Evolutionary conservation across 305 asterid genomes (phyloP), one percentile per base, ranked within the genome.

Genomic region (Withania somnifera): DNA sequence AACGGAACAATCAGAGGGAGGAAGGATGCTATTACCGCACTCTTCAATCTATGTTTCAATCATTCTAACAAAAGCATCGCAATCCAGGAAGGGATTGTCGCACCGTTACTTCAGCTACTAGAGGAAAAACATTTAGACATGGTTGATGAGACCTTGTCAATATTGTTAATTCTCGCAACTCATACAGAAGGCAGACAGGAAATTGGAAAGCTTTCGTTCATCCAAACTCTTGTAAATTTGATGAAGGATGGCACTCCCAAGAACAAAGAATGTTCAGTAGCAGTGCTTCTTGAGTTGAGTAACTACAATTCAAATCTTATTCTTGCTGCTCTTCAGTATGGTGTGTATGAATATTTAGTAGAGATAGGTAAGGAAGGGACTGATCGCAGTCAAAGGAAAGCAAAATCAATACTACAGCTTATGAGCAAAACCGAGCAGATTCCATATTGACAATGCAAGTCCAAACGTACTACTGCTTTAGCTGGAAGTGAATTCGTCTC

Each of bases 261-360:
- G 85, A 96, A 90, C 82, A 91, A 91, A 86, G 99, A 96, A 80
- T 94, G 98, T 20, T 97, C 99, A 15, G 77, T 88, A 0, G 97
- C 97, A 0, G 94, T 95, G 61, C 91, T 95, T 56, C 85, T 91
- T 14, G 97, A 92, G 86, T 84, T 96, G 57, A 92, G 97, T 34
- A 81, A 88, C 1, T 87, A 84, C 9, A 92, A 94, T 67, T 63
- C 90, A 2, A 89, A 94, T 77, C 84, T 92, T 79, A 85, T 93
- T 38, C 89, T 94, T 79, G 99, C 94, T 26, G 97, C 98, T 4
- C 87, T 93, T 82, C 97, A 95, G 76, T 93, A 85, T 28, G 98
- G 99, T 13, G 98, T 90, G 13, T 94, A 94, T 84, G 96, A 94
- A 14, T 87, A 84, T 77, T 81, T 94, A 47, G 86, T 87, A 24